Evolutionary conservation across 1,139 yeast genomes (phyloP).

Genomic region (Diutina ranongensis): DNA sequence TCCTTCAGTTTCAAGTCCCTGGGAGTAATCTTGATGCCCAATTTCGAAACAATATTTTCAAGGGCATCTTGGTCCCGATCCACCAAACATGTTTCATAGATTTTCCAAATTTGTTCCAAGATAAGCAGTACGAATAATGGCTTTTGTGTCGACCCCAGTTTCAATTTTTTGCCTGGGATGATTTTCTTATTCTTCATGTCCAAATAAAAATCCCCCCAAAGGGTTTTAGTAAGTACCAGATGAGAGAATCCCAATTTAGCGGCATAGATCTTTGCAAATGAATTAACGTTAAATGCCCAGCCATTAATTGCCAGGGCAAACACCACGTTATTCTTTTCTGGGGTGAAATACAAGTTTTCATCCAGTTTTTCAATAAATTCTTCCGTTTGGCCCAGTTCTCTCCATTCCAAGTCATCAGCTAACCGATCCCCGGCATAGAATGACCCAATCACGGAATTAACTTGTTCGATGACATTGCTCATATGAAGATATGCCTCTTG

Average conservation of each 20-base stretch:
- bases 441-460: constrained; percentile 88
- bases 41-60: constrained; percentile 60
- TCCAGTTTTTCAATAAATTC: constrained; percentile 71
- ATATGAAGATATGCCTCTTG: constrained; percentile 79
- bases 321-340: constrained; percentile 82
- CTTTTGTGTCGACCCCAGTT: constrained; percentile 37
- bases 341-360: constrained; percentile 77
- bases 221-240: constrained; percentile 66
- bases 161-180: constrained; percentile 42
- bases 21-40: constrained; percentile 58
- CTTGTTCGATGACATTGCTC: constrained; percentile 74
- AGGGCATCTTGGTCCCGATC: constrained; percentile 62
- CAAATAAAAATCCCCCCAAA: constrained; percentile 91
- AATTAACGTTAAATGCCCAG: constrained; percentile 92
- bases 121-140: constrained; percentile 84
- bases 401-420: constrained; percentile 79
- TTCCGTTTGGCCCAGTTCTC: constrained; percentile 48
- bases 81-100: constrained; percentile 60
- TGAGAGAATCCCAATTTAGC: constrained; percentile 78
- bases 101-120: constrained; percentile 85
- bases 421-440: constrained; percentile 90
- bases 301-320: constrained; percentile 95
- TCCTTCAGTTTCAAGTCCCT: constrained; percentile 79
- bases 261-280: constrained; percentile 80
- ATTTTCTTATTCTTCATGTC: constrained; percentile 88